phyloP scores from a whole-genome alignment of 805 yeast species.

The Pichia scutulata region DNA sequence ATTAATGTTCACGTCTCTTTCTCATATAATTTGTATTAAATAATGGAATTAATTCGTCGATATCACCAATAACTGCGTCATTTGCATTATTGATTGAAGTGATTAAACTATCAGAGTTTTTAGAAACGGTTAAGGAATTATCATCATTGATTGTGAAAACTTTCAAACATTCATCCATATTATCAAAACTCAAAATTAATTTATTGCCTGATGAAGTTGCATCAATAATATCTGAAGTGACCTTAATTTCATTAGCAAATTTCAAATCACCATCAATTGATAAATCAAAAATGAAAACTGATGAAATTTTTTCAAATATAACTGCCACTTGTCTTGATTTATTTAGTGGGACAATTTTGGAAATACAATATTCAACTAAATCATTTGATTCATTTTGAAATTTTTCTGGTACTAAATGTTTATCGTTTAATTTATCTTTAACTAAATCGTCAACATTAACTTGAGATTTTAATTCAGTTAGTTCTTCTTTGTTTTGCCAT shows the following conservation, averaged over 20 bases:
- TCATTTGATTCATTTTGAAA: constrained; percentile 46
- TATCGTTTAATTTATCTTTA: constrained; percentile 37
- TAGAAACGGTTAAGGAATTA: constrained; percentile 19
- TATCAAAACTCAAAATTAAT: constrained; percentile 23
- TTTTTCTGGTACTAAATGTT: constrained; percentile 58
- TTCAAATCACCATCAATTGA: constrained; percentile 24
- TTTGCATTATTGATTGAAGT: constrained; percentile 20
- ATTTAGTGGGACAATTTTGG: constrained; percentile 26
- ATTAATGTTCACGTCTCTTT: constrained; percentile 57
- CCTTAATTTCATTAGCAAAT: constrained; percentile 25
- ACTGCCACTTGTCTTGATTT: constrained; percentile 31
- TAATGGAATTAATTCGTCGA: constrained; percentile 41
- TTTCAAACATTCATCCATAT: constrained; percentile 17
- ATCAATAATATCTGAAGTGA: constrained; percentile 20
- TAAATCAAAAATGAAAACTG: constrained; percentile 32
- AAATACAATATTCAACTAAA: constrained; percentile 45
- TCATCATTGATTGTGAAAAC: constrained; percentile 20
- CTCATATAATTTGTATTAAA: constrained; percentile 46
- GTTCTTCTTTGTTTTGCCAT: constrained; percentile 42
- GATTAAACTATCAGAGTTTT: constrained; percentile 18
- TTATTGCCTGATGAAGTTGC: constrained; percentile 18
- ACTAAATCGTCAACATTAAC: constrained; percentile 31
- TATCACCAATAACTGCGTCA: constrained; percentile 17
- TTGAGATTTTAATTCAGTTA: constrained; percentile 36
- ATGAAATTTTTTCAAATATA: constrained; percentile 40